These are phyloP conservation scores for Cercospora sp. DNA, from an alignment of 2,329 filamentous ascomycete genomes.

Conservation along the genomic window DNA sequence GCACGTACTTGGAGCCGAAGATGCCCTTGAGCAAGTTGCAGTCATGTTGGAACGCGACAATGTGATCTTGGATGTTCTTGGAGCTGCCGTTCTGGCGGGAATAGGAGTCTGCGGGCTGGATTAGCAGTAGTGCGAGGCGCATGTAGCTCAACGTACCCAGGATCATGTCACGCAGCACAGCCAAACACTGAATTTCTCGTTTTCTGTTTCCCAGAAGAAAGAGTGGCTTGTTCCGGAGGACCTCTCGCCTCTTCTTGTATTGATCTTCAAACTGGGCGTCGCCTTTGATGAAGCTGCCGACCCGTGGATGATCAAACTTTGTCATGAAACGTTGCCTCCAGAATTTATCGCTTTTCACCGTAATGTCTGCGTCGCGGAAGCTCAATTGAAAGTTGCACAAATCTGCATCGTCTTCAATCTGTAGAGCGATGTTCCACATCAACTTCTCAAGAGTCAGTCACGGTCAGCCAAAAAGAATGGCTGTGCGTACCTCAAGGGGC, in stretches of 20 bases:
- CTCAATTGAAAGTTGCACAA: conserved; percentile 44
- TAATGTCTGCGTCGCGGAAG: conserved; percentile 44
- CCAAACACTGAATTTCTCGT: conserved; percentile 41
- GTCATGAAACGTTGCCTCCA: conserved; percentile 51
- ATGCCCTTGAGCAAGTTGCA: conserved; percentile 14
- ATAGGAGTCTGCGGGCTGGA: conserved; percentile 10
- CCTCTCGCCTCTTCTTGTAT: conserved; percentile 40
- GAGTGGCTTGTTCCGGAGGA: conserved; percentile 32
- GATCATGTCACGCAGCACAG: conserved; percentile 47
- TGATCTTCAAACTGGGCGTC: conserved; percentile 40
- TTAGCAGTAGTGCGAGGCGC: conserved; percentile 17
- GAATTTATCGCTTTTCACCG: conserved; percentile 48
- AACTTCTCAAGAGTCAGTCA: conserved; percentile 36
- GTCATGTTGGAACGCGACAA: conserved; percentile 2
- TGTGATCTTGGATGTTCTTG: conserved; percentile 7
- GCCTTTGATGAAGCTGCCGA: conserved; percentile 19
- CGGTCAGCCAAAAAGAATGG: background rate
- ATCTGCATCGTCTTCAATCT: conserved; percentile 47
- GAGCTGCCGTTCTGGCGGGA: background rate
- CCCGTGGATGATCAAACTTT: conserved; percentile 43
- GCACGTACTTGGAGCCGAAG: background rate
- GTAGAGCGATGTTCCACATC: conserved; percentile 43
- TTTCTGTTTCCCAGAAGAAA: conserved; percentile 33
- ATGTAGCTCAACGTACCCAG: conserved; percentile 41
- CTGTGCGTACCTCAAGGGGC: conserved; percentile 32